Evolutionary conservation across 768 basidiomycete species (phyloP).

Genomic region (Podaxis sp.): DNA sequence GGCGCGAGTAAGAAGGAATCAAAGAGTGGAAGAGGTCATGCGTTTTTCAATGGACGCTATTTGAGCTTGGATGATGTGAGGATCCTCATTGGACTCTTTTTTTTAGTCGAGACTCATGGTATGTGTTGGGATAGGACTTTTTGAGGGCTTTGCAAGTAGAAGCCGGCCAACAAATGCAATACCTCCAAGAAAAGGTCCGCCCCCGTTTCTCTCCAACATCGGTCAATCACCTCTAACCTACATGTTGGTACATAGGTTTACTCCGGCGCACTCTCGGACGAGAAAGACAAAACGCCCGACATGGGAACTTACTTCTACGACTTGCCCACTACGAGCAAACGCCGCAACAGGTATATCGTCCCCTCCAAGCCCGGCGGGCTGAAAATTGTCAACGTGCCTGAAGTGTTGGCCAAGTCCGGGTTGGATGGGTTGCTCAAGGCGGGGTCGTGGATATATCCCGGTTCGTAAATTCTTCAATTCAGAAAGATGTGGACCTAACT

Average conservation of each 20-base stretch:
- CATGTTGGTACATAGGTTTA: conserved; percentile 45
- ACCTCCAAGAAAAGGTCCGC: conserved; percentile 70
- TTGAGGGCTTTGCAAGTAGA: conserved; percentile 59
- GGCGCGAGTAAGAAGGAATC: conserved; percentile 36
- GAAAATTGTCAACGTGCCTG: conserved; percentile 50
- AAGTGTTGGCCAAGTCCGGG: conserved; percentile 43
- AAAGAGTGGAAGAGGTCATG: conserved; percentile 47
- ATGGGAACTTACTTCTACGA: conserved; percentile 87
- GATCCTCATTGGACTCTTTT: conserved; percentile 1
- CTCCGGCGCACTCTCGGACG: conserved; percentile 50
- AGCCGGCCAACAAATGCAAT: conserved; percentile 52
- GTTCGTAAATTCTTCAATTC: conserved; percentile 31
- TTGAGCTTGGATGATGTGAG: conserved; percentile 63
- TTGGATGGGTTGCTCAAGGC: conserved; percentile 30
- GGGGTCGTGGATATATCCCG: conserved; percentile 57
- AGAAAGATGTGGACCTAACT: not conserved
- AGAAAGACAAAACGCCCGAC: conserved; percentile 37
- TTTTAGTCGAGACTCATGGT: not conserved
- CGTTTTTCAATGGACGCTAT: conserved; percentile 89
- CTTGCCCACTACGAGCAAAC: conserved; percentile 62
- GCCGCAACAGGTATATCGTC: conserved; percentile 76
- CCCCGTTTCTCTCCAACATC: not conserved
- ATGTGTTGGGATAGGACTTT: conserved; percentile 46
- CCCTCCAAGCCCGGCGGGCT: conserved; percentile 46
- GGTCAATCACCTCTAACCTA: not conserved